These are phyloP conservation scores for Alternaria ethzedia DNA, from an alignment of 2,329 filamentous ascomycete species.

Conservation along the genomic window DNA sequence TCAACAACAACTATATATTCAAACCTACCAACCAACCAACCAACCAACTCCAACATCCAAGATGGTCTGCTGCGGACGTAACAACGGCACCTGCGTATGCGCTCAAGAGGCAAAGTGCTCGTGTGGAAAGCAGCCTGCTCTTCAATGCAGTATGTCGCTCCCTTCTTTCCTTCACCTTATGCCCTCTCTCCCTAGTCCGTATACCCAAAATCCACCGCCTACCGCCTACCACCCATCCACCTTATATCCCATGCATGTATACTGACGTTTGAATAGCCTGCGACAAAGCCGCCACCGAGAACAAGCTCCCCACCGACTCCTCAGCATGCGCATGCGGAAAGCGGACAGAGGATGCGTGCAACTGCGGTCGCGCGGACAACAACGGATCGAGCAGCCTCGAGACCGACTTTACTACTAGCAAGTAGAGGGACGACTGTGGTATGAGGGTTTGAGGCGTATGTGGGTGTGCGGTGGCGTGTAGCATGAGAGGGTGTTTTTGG, in stretches of 20 bases:
- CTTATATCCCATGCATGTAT: not conserved
- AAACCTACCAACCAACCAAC: constrained; percentile 1
- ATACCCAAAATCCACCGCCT: not conserved
- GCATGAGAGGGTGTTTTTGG: constrained; percentile 18
- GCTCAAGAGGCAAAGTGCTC: constrained; percentile 73
- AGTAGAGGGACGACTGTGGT: constrained; percentile 27
- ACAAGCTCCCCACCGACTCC: constrained; percentile 65
- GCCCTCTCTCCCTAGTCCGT: not conserved
- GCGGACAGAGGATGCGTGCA: constrained; percentile 71
- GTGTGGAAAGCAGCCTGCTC: constrained; percentile 85
- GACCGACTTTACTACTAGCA: constrained; percentile 84
- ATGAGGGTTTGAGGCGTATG: not conserved
- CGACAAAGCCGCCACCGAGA: constrained; percentile 77
- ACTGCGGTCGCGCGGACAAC: constrained; percentile 77
- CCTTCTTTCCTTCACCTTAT: constrained; percentile 10
- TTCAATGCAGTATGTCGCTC: constrained; percentile 70
- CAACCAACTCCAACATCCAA: constrained; percentile 25
- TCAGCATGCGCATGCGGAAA: constrained; percentile 78
- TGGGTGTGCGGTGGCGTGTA: not conserved
- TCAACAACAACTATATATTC: not conserved
- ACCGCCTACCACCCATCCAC: not conserved
- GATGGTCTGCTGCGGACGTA: constrained; percentile 66
- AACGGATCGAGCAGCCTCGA: constrained; percentile 70
- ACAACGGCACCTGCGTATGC: constrained; percentile 63
- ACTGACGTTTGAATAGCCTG: constrained; percentile 58